phyloP scores from a whole-genome alignment of 129 eudicot species.

The Tanacetum coccineum region DNA sequence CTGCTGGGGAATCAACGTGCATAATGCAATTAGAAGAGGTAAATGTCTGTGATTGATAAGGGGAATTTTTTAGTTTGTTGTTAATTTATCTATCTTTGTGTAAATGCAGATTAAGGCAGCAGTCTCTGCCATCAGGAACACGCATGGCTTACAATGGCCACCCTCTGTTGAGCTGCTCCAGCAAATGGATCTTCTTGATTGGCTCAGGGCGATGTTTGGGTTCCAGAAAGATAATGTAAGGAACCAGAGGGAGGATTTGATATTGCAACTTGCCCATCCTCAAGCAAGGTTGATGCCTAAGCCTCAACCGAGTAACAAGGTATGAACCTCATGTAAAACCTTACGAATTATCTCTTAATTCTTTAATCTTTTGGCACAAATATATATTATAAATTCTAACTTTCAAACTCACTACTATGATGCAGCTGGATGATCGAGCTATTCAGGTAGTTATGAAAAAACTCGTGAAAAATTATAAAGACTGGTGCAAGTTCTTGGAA shows the following conservation, averaged over 20 bases:
- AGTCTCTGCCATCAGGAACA: slow-evolving; percentile 71
- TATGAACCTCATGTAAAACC: slow-evolving; percentile 41
- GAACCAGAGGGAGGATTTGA: slow-evolving; percentile 92
- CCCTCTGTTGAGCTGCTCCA: slow-evolving; percentile 64
- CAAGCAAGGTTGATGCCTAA: slow-evolving; percentile 82
- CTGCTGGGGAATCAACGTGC: slow-evolving; percentile 89
- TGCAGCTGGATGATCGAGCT: slow-evolving; percentile 98
- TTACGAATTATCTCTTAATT: slow-evolving; percentile 8
- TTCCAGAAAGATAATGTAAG: slow-evolving; percentile 93
- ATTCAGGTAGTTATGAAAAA: slow-evolving; percentile 76
- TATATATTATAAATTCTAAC: slow-evolving; percentile 16
- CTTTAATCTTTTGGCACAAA: slow-evolving; percentile 12
- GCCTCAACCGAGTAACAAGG: slow-evolving; percentile 88
- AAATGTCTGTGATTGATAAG: background rate
- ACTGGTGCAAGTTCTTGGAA: slow-evolving; percentile 97
- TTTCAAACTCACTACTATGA: slow-evolving; percentile 16
- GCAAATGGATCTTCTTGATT: slow-evolving; percentile 89
- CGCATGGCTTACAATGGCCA: slow-evolving; percentile 74
- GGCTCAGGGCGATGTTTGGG: slow-evolving; percentile 97
- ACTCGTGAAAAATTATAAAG: slow-evolving; percentile 89
- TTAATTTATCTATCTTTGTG: slow-evolving; percentile 8
- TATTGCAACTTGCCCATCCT: slow-evolving; percentile 76
- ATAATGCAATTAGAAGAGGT: slow-evolving; percentile 99
- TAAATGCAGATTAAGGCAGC: slow-evolving; percentile 84
- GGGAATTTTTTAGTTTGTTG: background rate